phyloP scores from a whole-genome alignment of 2,329 filamentous ascomycete species.

The Paracoccidioides lutzii region DNA sequence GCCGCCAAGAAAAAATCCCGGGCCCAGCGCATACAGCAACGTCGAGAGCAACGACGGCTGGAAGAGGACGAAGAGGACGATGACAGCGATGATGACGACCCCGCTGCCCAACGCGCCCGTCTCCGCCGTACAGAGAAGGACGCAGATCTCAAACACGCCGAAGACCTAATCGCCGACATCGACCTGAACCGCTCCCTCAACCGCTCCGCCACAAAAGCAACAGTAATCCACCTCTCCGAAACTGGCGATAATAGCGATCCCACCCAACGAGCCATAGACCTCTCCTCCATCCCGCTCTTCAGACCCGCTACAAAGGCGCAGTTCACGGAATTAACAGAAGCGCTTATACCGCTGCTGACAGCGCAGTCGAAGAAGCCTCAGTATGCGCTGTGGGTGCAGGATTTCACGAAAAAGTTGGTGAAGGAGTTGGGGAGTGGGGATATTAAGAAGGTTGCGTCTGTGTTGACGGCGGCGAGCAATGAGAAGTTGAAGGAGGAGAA shows the following conservation, averaged over 20 bases:
- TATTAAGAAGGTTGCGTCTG: slow-evolving; percentile 89
- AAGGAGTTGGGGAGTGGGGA: slow-evolving; percentile 83
- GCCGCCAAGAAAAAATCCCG: slow-evolving; percentile 86
- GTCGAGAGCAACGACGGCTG: slow-evolving; percentile 46
- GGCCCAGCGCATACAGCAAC: slow-evolving; percentile 71
- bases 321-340: slow-evolving; percentile 66
- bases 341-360: slow-evolving; percentile 64
- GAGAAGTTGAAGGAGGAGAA: slow-evolving; percentile 99
- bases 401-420: slow-evolving; percentile 75
- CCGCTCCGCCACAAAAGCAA: slow-evolving; percentile 49
- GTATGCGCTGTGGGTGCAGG: slow-evolving; percentile 79
- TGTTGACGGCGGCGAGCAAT: slow-evolving; percentile 79
- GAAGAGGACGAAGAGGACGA: slow-evolving; percentile 45
- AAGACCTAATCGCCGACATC: slow-evolving; percentile 75
- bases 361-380: slow-evolving; percentile 75
- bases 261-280: slow-evolving; percentile 58
- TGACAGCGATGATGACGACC: slow-evolving; percentile 59
- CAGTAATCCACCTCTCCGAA: slow-evolving; percentile 39
- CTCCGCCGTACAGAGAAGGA: slow-evolving; percentile 73
- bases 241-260: slow-evolving; percentile 57
- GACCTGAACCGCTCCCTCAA: slow-evolving; percentile 46
- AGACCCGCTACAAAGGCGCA: slow-evolving; percentile 77
- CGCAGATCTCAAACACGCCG: slow-evolving; percentile 74
- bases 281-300: slow-evolving; percentile 70
- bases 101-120: slow-evolving; percentile 59